Evolutionary conservation across 768 basidiomycete species (phyloP), one percentile per base, ranked within the genome.

Genomic region (Lentinula raphanica): DNA sequence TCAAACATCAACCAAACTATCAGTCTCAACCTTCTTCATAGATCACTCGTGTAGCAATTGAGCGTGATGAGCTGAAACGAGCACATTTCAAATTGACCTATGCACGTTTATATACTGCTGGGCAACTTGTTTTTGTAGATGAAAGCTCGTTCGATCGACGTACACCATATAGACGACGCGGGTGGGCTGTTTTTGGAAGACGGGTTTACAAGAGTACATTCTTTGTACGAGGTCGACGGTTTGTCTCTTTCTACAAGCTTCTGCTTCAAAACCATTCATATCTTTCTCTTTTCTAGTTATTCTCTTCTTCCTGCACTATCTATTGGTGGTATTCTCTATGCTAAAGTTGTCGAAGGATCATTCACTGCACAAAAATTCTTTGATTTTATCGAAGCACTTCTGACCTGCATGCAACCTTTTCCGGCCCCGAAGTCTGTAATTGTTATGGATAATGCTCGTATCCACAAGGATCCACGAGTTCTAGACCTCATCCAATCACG

Each of bases 371-470:
- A 40, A 8, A 8, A 11, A 2, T 72, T 75, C 57, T 19, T 9
- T 0, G 8, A 54, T 0, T 75, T 73, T 56, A 60, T 76, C 21
- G 19, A 60, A 2, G 55, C 59, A 0, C 56, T 74, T 0, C 63
- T 75, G 1, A 58, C 63, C 25, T 27, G 58, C 0, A 75, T 75
- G 74, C 59, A 72, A 21, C 67, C 63, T 2, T 72, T 45, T 21
- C 72, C 69, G 1, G 58, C 39, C 0, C 60, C 59, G 0, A 68
- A 70, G 5, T 70, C 68, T 1, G 69, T 74, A 1, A 51, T 76
- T 25, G 63, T 76, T 1, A 72, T 75, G 68, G 73, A 75, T 57
- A 75, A 74, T 61, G 68, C 69, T 13, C 29, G 49, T 1, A 73
- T 75, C 19, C 72, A 76, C 56, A 65, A 75, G 35, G 59, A 61